These are phyloP conservation scores for Alternaria dauci DNA, from an alignment of 2,329 filamentous ascomycete species.

Conservation along the genomic window DNA sequence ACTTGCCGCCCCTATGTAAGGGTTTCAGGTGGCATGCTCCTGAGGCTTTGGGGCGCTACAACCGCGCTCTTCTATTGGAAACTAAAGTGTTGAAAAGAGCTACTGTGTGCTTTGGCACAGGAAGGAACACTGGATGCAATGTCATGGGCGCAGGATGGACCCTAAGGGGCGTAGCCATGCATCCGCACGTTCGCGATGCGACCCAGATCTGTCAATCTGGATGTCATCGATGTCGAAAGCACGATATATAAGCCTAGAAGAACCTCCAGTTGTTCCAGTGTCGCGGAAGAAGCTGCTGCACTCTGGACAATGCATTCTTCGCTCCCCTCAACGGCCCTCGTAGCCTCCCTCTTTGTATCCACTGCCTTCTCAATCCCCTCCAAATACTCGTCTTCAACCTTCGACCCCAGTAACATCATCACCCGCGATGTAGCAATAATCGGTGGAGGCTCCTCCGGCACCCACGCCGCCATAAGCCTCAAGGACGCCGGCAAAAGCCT, in stretches of 20 bases:
- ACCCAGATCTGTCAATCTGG: not conserved
- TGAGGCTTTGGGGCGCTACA: not conserved
- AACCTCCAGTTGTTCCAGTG: not conserved
- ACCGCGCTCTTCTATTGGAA: not conserved
- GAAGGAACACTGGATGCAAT: not conserved
- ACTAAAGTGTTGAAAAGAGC: not conserved
- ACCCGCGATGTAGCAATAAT: conserved; percentile 50
- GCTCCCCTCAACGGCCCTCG: not conserved
- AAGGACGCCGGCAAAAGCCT: conserved; percentile 50
- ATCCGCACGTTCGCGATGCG: not conserved
- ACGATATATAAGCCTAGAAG: not conserved
- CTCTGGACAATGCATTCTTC: not conserved
- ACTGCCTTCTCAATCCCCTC: not conserved
- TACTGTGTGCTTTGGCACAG: not conserved
- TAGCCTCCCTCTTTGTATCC: not conserved
- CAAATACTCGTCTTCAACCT: not conserved
- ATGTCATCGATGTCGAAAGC: not conserved
- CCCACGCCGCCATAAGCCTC: conserved; percentile 53
- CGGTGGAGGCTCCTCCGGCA: conserved; percentile 55
- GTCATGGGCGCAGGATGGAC: not conserved
- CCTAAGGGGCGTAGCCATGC: not conserved
- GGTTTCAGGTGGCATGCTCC: not conserved
- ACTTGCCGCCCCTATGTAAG: not conserved
- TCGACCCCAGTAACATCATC: conserved; percentile 5
- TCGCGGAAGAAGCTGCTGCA: not conserved